Conservation (phyloP, 345 rosid species). For the Hirschfeldia incana region DNA sequence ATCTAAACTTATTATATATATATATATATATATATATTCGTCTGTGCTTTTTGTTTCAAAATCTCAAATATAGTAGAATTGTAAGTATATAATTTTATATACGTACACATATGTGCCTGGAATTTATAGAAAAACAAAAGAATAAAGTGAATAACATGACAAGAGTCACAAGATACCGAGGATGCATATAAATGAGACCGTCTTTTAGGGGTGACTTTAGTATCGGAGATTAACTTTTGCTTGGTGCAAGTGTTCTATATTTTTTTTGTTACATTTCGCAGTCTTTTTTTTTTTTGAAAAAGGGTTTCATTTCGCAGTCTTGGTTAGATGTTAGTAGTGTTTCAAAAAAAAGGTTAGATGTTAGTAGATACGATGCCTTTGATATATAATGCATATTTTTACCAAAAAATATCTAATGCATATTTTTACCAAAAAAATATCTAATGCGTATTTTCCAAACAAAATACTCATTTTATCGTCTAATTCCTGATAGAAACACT, state of each 20-base stretch:
- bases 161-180: constrained; percentile 22
- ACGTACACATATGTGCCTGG: not conserved
- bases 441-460: not conserved
- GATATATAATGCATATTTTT: no score
- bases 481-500: no score
- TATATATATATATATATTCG: no score
- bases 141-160: constrained; percentile 2
- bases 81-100: not conserved
- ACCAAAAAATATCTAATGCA: no score
- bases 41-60: no score
- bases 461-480: not conserved
- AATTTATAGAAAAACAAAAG: not conserved
- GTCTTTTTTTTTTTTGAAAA: not conserved
- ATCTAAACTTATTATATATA: no score
- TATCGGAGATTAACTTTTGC: constrained; percentile 25
- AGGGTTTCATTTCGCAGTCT: not conserved
- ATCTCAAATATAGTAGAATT: not conserved
- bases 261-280: no score
- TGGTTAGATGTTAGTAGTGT: not conserved
- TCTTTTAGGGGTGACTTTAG: not conserved
- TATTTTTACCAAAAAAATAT: no score
- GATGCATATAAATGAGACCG: constrained; percentile 27
- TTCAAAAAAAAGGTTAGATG: no score
- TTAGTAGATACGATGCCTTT: not conserved
- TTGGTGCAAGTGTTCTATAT: constrained; percentile 10